phyloP scores from a whole-genome alignment of 192 early-diverging fungal genomes.

The Linnemannia schmuckeri region DNA sequence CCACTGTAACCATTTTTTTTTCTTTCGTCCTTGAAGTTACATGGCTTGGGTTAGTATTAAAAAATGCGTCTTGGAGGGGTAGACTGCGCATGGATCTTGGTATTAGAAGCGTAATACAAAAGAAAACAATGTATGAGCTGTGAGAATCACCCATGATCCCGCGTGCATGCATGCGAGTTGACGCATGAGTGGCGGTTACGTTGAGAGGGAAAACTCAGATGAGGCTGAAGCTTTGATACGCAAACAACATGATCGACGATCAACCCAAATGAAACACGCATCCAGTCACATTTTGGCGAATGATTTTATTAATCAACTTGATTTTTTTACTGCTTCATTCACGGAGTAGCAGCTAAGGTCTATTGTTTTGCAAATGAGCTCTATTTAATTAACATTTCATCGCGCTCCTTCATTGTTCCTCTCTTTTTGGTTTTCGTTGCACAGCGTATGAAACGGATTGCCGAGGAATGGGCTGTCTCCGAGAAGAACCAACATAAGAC shows the following conservation, averaged over 20 bases:
- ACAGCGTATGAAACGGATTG: slow-evolving; percentile 48
- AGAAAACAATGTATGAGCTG: not conserved
- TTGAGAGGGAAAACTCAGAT: no score
- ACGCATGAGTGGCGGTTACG: not conserved
- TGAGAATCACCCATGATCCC: not conserved
- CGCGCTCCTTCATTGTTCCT: not conserved
- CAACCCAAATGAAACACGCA: not conserved
- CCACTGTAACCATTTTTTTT: slow-evolving; percentile 2
- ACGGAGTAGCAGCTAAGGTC: not conserved
- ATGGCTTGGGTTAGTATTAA: not conserved
- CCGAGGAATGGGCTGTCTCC: slow-evolving; percentile 44
- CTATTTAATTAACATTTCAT: not conserved
- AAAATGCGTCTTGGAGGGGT: not conserved
- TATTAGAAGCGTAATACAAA: not conserved
- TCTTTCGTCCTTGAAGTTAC: slow-evolving; percentile 1
- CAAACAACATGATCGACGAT: not conserved
- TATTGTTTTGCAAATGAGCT: not conserved
- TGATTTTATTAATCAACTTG: not conserved
- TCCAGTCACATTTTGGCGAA: not conserved
- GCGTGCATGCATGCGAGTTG: not conserved
- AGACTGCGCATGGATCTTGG: slow-evolving; percentile 10
- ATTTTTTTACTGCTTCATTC: not conserved
- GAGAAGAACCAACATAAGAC: slow-evolving; percentile 50
- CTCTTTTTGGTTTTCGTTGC: not conserved
- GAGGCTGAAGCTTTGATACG: not conserved